Conservation (phyloP, 768 basidiomycete species). For the Lepiota venenata region DNA sequence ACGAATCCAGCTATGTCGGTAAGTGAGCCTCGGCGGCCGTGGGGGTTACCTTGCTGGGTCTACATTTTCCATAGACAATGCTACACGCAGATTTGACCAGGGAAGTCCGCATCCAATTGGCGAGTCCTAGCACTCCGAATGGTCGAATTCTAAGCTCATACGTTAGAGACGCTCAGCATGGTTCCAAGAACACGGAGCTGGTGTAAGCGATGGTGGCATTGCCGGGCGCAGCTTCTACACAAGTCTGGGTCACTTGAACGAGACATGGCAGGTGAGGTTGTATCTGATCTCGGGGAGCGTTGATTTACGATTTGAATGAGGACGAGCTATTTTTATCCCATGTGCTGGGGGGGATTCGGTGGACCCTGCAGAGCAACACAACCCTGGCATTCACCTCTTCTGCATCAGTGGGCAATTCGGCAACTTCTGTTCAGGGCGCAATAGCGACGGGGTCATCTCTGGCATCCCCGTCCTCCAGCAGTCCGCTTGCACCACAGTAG, state of each 20-base stretch:
- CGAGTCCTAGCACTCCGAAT: conserved; percentile 21
- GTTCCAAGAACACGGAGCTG: conserved; percentile 77
- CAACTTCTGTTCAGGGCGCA: not conserved
- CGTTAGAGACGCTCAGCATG: conserved; percentile 49
- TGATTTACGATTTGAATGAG: conserved; percentile 30
- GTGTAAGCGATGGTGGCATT: conserved; percentile 42
- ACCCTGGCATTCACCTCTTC: conserved; percentile 61
- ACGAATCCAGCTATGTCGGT: conserved; percentile 65
- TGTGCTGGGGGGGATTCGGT: conserved; percentile 70
- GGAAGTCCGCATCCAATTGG: conserved; percentile 80
- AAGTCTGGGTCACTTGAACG: conserved; percentile 72
- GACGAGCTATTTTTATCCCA: conserved; percentile 69
- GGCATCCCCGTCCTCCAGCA: not conserved
- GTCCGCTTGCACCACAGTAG: not conserved
- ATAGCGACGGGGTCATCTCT: not conserved
- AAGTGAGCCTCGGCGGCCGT: conserved; percentile 10
- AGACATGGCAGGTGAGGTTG: conserved; percentile 71
- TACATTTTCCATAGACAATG: conserved; percentile 33
- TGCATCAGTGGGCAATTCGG: conserved; percentile 45
- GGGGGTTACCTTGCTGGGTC: not conserved
- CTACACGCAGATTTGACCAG: conserved; percentile 52
- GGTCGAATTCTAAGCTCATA: too few species aligned
- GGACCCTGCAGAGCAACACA: conserved; percentile 69
- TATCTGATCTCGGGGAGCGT: not conserved
- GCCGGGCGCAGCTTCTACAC: conserved; percentile 86